Evolutionary conservation across 495 filamentous ascomycete genomes (phyloP), one percentile per base, ranked within the genome.

Genomic region (Trichocladium antarcticum): DNA sequence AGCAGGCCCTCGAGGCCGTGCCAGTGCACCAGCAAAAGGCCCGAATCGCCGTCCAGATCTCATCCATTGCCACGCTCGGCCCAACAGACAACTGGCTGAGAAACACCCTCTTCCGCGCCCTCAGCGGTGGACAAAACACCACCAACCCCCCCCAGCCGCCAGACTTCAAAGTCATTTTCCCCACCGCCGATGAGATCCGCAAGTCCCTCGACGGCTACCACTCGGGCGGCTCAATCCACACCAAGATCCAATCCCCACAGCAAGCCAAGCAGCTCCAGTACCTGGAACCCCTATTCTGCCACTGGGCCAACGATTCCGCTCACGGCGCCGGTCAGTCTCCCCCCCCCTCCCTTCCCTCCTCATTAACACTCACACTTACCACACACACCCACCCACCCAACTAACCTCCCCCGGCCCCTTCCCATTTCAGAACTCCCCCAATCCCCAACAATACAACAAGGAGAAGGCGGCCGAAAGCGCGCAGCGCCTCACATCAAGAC

Each of bases 401-500:
- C n/a, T n/a, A n/a, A n/a, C n/a, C n/a, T n/a, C n/a, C n/a, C n/a
- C n/a, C n/a, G n/a, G n/a, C n/a, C n/a, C n/a, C n/a, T n/a, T n/a
- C n/a, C n/a, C n/a, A 3, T 11, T 32, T 32, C 9, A 1, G 3
- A 44, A n/a, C n/a, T n/a, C n/a, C n/a, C n/a, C n/a, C n/a, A n/a
- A n/a, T n/a, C n/a, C n/a, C n/a, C n/a, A n/a, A n/a, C n/a, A n/a
- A n/a, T n/a, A n/a, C n/a, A n/a, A n/a, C n/a, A n/a, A n/a, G n/a
- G n/a, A 24, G 67, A 70, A 14, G 69, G 75, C 35, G 78, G 82
- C 10, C 73, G 89, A 37, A 71, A 78, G n/a, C 73, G 78, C n/a
- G 88, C 88, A 4, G 88, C 89, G 3, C 89, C 89, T 0, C 89
- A 95, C 58, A 85, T 94, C 54, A 95, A 95, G 62, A 94, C 88